A percentile compares a stretch with the other conserved stretches of the same genome.
phyloP scores from a whole-genome alignment of 2,329 filamentous ascomycete genomes.

The Sporothrix luriei region DNA sequence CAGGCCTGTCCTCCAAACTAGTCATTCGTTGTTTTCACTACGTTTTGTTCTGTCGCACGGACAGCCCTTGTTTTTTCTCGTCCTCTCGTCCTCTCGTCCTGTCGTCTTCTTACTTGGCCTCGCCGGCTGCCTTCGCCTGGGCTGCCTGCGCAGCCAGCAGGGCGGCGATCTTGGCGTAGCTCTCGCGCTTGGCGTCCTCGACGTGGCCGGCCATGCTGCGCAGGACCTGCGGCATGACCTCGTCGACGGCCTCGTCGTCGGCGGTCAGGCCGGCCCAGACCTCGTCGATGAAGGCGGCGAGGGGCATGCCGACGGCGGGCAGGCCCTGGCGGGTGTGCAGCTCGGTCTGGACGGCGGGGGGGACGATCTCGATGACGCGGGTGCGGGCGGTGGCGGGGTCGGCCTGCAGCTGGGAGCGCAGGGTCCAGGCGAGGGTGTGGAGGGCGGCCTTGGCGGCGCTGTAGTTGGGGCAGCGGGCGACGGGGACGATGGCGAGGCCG shows the following conservation, averaged over 20 bases:
- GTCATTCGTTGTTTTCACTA: too few relatives aligned
- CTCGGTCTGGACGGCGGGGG: constrained; percentile 53
- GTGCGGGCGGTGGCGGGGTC: constrained; percentile 43
- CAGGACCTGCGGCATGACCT: constrained; percentile 36
- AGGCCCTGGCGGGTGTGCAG: constrained; percentile 50
- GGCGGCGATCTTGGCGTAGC: constrained; percentile 33
- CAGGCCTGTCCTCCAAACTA: not conserved
- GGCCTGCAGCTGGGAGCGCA: constrained; percentile 41
- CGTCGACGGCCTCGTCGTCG: constrained; percentile 46
- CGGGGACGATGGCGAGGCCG: constrained; percentile 51
- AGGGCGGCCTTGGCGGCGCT: constrained; percentile 58
- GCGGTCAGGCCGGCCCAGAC: constrained; percentile 49
- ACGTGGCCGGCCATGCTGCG: constrained; percentile 30
- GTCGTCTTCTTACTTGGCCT: not conserved
- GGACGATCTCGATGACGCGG: constrained; percentile 53
- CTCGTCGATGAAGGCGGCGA: constrained; percentile 45
- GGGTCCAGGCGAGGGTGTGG: constrained; percentile 43
- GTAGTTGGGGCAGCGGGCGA: constrained; percentile 53
- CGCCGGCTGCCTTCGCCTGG: not conserved
- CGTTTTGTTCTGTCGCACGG: too few relatives aligned
- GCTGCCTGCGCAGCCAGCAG: not conserved
- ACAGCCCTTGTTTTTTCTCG: too few relatives aligned
- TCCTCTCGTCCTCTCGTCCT: too few relatives aligned
- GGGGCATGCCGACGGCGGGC: constrained; percentile 40
- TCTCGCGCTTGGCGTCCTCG: constrained; percentile 36